phyloP scores from a whole-genome alignment of 805 yeast species.

The Saccharomycopsis babjevae region DNA sequence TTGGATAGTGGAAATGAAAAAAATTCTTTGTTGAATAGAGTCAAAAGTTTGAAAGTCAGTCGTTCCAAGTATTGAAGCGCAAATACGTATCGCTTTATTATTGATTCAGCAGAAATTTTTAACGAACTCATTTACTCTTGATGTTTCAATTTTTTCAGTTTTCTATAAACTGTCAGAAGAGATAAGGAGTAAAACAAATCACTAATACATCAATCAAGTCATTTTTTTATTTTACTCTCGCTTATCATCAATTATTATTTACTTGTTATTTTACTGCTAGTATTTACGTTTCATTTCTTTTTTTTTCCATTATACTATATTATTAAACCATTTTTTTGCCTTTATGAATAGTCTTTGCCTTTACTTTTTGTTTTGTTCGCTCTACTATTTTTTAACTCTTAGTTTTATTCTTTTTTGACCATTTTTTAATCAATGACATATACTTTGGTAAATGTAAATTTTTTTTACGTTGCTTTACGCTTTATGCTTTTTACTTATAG shows the following conservation, averaged over 20 bases:
- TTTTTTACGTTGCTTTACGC: not conserved
- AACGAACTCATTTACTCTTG: not conserved
- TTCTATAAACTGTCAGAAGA: not conserved
- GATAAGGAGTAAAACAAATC: not conserved
- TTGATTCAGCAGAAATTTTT: not conserved
- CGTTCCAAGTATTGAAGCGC: slow-evolving; percentile 6
- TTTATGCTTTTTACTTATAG: not conserved
- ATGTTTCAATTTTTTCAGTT: not conserved
- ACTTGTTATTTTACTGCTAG: not conserved
- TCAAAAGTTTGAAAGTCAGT: slow-evolving; percentile 79
- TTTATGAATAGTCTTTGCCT: no score
- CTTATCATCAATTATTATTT: not conserved
- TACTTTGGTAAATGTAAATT: not conserved
- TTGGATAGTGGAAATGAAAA: slow-evolving; percentile 22
- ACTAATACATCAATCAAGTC: not conserved
- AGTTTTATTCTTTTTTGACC: not conserved
- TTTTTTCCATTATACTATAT: not conserved
- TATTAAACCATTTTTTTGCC: not conserved
- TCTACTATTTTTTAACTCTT: not conserved
- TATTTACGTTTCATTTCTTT: not conserved
- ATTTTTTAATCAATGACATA: not conserved
- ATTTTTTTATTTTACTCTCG: not conserved
- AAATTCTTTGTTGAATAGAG: slow-evolving; percentile 68
- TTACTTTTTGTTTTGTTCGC: not conserved
- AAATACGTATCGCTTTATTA: not conserved